A percentile compares a stretch with the other conserved stretches of the same genome.
phyloP scores from a whole-genome alignment of 2,329 filamentous ascomycete species.

The Hyphodiscus sp. region DNA sequence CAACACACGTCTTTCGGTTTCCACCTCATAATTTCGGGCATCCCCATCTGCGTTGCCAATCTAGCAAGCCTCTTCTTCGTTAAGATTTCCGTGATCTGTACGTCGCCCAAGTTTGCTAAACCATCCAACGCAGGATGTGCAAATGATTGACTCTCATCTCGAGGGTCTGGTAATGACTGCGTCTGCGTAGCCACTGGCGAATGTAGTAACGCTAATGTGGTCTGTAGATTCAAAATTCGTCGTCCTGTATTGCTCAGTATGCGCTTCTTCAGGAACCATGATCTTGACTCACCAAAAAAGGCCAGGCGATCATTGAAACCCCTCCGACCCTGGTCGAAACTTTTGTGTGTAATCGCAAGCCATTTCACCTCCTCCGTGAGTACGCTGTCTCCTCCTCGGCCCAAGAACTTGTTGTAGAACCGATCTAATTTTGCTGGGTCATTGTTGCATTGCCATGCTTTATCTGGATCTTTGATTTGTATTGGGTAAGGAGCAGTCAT shows the following conservation, averaged over 20 bases:
- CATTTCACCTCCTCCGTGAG: slow-evolving; percentile 91
- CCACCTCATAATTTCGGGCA: slow-evolving; percentile 78
- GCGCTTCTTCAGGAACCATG: background rate
- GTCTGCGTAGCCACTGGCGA: slow-evolving; percentile 28
- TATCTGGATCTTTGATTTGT: slow-evolving; percentile 42
- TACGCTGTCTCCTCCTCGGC: slow-evolving; percentile 62
- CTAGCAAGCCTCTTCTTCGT: slow-evolving; percentile 58
- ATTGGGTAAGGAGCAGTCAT: slow-evolving; percentile 65
- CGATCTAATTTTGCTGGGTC: slow-evolving; percentile 68
- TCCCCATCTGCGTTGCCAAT: slow-evolving; percentile 63
- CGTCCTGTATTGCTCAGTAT: slow-evolving; percentile 42
- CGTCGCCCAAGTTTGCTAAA: slow-evolving; percentile 63
- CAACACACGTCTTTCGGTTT: slow-evolving; percentile 66
- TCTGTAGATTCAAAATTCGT: slow-evolving; percentile 52
- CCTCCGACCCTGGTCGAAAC: slow-evolving; percentile 89
- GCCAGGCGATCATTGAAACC: slow-evolving; percentile 92
- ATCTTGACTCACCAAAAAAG: slow-evolving; percentile 62
- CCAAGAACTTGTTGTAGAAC: slow-evolving; percentile 72
- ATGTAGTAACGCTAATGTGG: slow-evolving; percentile 54
- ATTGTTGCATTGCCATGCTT: slow-evolving; percentile 64
- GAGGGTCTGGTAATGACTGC: slow-evolving; percentile 36
- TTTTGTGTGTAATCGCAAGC: slow-evolving; percentile 96
- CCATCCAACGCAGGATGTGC: slow-evolving; percentile 62
- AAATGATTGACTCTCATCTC: slow-evolving; percentile 54
- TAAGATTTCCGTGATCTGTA: slow-evolving; percentile 55